Conservation (phyloP, 139 green algal species). For the Volvox africanus region DNA sequence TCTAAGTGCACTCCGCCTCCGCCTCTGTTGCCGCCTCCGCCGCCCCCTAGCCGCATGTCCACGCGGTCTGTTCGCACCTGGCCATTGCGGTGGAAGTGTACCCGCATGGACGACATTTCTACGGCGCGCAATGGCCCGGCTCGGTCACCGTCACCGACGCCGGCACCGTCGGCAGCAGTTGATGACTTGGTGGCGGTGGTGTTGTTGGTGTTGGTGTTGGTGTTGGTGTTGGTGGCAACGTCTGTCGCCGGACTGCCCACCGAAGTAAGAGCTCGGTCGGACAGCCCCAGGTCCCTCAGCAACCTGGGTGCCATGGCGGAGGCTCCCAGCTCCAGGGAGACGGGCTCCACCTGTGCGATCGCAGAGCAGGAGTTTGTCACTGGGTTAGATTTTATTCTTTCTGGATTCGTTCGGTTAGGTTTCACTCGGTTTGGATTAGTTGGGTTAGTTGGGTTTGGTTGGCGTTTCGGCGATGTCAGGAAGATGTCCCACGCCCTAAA, state of each 20-base stretch:
- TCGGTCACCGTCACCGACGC: not conserved
- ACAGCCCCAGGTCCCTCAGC: slow-evolving; percentile 11
- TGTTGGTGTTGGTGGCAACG: not conserved
- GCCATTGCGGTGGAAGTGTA: slow-evolving; percentile 25
- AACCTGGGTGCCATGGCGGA: not conserved
- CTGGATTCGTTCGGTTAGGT: too few relatives aligned
- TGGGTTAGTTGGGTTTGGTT: too few relatives aligned
- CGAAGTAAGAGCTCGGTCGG: not conserved
- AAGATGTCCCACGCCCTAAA: too few relatives aligned
- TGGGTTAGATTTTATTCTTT: too few relatives aligned
- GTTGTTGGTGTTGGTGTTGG: not conserved
- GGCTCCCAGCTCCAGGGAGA: slow-evolving; percentile 20
- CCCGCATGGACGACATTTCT: not conserved
- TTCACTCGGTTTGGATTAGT: too few relatives aligned
- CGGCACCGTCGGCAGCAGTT: not conserved
- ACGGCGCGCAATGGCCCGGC: not conserved
- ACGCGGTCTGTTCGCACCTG: slow-evolving; percentile 22
- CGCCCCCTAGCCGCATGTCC: slow-evolving; percentile 29
- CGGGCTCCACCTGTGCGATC: slow-evolving; percentile 17
- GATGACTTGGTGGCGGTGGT: not conserved
- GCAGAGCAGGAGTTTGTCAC: not conserved
- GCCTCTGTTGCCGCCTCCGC: not conserved
- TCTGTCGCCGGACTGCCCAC: not conserved
- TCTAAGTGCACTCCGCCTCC: slow-evolving; percentile 1
- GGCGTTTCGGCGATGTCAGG: too few relatives aligned